Evolutionary conservation across 768 basidiomycete species (phyloP).

Genomic region (Pleurotus djamor): DNA sequence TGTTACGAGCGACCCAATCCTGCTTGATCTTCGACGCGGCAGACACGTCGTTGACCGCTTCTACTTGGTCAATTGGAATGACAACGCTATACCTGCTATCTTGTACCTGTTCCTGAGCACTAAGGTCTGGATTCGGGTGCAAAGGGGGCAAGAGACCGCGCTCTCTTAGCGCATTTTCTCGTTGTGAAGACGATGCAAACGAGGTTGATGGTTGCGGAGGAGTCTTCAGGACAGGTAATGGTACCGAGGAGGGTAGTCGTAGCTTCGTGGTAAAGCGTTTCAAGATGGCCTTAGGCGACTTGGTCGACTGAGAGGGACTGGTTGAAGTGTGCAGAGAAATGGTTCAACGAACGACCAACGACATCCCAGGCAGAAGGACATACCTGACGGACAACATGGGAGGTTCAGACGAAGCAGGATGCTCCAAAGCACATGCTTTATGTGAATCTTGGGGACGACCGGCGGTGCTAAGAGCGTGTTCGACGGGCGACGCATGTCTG

Average conservation of each 20-base stretch:
- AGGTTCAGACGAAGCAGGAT: neutral
- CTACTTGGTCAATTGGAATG: conserved; percentile 15
- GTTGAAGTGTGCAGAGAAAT: neutral
- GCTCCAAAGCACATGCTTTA: neutral
- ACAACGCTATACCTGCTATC: conserved; percentile 32
- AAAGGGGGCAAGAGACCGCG: conserved; percentile 56
- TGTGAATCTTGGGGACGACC: neutral
- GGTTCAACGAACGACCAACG: neutral
- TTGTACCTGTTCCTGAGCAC: conserved; percentile 33
- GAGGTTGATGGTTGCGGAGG: conserved; percentile 15
- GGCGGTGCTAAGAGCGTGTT: neutral
- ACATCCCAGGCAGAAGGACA: neutral
- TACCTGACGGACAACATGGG: neutral
- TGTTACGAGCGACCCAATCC: conserved; percentile 48
- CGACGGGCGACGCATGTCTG: neutral
- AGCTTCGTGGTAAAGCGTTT: conserved; percentile 29
- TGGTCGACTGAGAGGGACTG: neutral
- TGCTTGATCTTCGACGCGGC: conserved; percentile 54
- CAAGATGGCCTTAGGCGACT: conserved; percentile 20
- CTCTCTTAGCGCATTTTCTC: conserved; percentile 59
- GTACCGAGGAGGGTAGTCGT: conserved; percentile 10
- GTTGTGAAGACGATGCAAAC: conserved; percentile 29
- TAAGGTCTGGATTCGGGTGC: conserved; percentile 37
- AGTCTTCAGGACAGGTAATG: conserved; percentile 12
- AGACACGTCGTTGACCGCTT: conserved; percentile 21